Conservation (phyloP, 495 filamentous ascomycete genomes). For the Xylaria grammica region DNA sequence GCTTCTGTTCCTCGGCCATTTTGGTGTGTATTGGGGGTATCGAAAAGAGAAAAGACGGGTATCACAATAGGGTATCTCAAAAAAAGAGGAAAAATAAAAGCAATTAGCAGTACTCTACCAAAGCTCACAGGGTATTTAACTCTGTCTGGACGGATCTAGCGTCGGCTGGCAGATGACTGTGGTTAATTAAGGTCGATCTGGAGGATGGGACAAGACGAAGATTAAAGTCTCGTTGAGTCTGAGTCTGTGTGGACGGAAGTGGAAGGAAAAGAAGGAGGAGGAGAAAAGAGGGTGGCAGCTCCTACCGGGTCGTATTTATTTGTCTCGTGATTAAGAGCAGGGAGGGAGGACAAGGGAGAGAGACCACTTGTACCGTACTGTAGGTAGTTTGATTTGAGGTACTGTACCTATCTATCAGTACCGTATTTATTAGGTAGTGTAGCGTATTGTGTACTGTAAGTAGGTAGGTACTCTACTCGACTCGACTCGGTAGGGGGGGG, state of each 20-base stretch:
- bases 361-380: constrained; percentile 14
- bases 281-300: constrained; percentile 36
- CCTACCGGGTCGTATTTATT: constrained; percentile 39
- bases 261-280: constrained; percentile 32
- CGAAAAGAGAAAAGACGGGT: constrained; percentile 48
- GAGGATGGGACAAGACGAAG: constrained; percentile 31
- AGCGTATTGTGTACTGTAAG: constrained; percentile 10
- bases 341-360: constrained; percentile 39
- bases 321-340: constrained; percentile 41
- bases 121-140: constrained; percentile 32
- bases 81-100: constrained; percentile 46
- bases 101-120: constrained; percentile 31
- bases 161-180: constrained; percentile 30
- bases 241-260: constrained; percentile 32
- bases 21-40: constrained; percentile 42
- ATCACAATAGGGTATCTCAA: constrained; percentile 56
- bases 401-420: too few species aligned
- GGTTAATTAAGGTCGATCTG: constrained; percentile 20
- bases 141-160: constrained; percentile 37
- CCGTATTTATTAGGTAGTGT: not conserved
- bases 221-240: constrained; percentile 9
- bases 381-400: not conserved
- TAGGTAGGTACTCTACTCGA: too few species aligned
- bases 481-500: not conserved
- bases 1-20: constrained; percentile 58